Evolutionary conservation across 768 basidiomycete species (phyloP).

Genomic region (Hygrocybe punicea): DNA sequence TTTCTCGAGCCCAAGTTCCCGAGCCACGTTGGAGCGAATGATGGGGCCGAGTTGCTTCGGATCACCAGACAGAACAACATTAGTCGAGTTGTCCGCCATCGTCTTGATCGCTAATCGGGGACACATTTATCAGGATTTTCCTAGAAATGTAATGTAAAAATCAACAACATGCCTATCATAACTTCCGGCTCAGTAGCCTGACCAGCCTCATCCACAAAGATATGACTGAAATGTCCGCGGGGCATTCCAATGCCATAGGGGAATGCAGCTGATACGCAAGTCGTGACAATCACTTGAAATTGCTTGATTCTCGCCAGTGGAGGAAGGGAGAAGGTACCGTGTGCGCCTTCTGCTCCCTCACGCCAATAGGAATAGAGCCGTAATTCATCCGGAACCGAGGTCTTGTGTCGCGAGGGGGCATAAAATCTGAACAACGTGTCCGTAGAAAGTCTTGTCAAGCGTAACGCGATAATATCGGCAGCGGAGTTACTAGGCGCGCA

Average conservation of each 20-base stretch:
- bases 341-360: not conserved
- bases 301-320: slow-evolving; percentile 34
- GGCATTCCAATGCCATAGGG: slow-evolving; percentile 53
- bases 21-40: slow-evolving; percentile 55
- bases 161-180: slow-evolving; percentile 36
- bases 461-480: slow-evolving; percentile 54
- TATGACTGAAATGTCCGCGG: slow-evolving; percentile 61
- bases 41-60: slow-evolving; percentile 72
- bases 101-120: slow-evolving; percentile 47
- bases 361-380: slow-evolving; percentile 31
- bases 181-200: slow-evolving; percentile 70
- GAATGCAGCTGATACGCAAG: slow-evolving; percentile 61
- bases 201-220: slow-evolving; percentile 71
- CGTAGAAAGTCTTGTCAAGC: slow-evolving; percentile 34
- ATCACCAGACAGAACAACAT: slow-evolving; percentile 63
- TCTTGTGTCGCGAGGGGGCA: slow-evolving; percentile 47
- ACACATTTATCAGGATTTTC: not conserved
- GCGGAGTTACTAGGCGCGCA: slow-evolving; percentile 67
- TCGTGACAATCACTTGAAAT: slow-evolving; percentile 59
- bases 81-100: slow-evolving; percentile 50
- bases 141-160: not conserved
- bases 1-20: slow-evolving; percentile 51
- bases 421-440: slow-evolving; percentile 54
- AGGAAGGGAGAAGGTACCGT: slow-evolving; percentile 43
- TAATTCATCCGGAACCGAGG: slow-evolving; percentile 46